Evolutionary conservation across 306 rosid genomes (phyloP), one percentile per base, ranked within the genome.

Genomic region (Rosa rugosa): DNA sequence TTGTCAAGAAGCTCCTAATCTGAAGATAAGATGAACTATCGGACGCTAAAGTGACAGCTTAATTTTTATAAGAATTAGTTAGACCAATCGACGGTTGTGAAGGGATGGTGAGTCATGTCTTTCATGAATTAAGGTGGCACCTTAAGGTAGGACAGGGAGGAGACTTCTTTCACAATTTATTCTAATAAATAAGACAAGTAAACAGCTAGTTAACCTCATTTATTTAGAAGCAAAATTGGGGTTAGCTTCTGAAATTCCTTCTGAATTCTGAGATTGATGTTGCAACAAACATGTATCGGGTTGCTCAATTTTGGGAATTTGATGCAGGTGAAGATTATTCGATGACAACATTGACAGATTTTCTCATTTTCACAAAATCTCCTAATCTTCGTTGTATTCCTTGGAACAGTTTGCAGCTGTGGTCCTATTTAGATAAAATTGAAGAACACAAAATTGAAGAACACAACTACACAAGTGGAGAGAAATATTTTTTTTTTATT

Each of bases 1-100:
- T 64, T 64, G 80, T 54, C 31, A 46, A 77, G 20, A 59, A 27
- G 5, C 4, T 54, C 18, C 6, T 20, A 7, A 9, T 8, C 22
- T 34, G 67, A 22, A 64, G 82, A 79, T 79, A 60, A 71, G 77
- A 40, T 22, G 20, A 63, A 65, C 8, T 71, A 5, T 46, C 4
- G 41, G 65, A 79, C 45, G 23, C 40, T 45, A 46, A 59, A 47
- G 54, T 60, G 71, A 79, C 72, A 71, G 11, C 45, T 78, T 14
- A 36, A 0, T 25, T 41, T 12, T 4, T 2, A 14, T 60, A 10
- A 31, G 7, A 22, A 18, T n/a, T 7, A 5, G 17, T 57, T 57
- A 9, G 31, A 57, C 1, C 12, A 22, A 8, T 23, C 11, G 25
- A 12, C 18, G 20, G 22, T 41, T 23, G 18, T 41, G 20, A 31